Percentiles rank a stretch among this genome's conserved stretches.
phyloP scores from a whole-genome alignment of 108 stramenopile species.

The Epithemia pelagica region DNA sequence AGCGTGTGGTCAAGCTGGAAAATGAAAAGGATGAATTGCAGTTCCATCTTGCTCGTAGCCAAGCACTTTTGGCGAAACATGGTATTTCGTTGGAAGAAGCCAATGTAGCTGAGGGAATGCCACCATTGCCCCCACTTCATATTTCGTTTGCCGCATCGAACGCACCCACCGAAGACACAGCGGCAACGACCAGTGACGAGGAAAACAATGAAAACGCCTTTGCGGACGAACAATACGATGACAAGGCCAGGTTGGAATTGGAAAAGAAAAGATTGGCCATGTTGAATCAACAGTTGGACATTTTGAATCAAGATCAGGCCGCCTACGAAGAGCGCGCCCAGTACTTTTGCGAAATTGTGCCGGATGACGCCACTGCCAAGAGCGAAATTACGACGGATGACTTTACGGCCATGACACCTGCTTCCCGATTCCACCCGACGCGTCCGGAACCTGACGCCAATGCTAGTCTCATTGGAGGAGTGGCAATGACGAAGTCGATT shows the following conservation, averaged over 20 bases:
- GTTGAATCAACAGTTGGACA: not conserved
- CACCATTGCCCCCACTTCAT: not conserved
- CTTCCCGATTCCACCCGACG: not conserved
- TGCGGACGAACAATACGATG: not conserved
- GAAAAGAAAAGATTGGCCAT: not conserved
- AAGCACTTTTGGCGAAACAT: not conserved
- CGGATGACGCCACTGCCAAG: not conserved
- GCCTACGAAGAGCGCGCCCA: not conserved
- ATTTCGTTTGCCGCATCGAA: not conserved
- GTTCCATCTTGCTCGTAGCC: not conserved
- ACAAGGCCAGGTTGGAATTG: too few relatives aligned
- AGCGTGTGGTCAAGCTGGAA: not conserved
- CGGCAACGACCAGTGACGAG: not conserved
- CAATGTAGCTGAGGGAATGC: not conserved
- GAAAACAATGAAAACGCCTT: not conserved
- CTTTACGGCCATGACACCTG: not conserved
- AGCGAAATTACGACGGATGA: not conserved
- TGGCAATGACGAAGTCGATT: not conserved
- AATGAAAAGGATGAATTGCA: conserved; percentile 5
- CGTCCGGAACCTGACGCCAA: not conserved
- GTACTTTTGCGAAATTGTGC: not conserved
- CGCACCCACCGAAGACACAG: not conserved
- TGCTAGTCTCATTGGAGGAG: not conserved
- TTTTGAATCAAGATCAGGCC: not conserved
- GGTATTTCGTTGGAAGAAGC: not conserved